These are phyloP conservation scores for Lonicera japonica DNA, from an alignment of 129 eudicot genomes.

Conservation along the genomic window DNA sequence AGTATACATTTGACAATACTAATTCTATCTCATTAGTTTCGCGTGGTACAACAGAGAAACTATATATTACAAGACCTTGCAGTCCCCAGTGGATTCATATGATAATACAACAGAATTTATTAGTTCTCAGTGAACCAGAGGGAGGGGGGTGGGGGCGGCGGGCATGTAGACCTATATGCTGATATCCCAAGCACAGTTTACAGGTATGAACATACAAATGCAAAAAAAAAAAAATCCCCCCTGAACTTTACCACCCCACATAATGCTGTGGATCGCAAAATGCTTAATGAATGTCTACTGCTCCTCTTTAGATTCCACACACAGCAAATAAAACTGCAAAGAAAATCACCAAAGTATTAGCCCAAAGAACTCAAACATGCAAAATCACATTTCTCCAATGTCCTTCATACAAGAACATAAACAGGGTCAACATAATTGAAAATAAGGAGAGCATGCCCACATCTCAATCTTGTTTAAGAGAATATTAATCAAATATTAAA, in stretches of 20 bases:
- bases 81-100: not conserved
- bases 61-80: not conserved
- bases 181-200: not conserved
- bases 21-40: too few relatives aligned
- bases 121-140: not conserved
- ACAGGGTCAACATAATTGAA: too few relatives aligned
- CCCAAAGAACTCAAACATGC: not conserved
- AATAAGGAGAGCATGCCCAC: too few relatives aligned
- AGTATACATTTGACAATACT: too few relatives aligned
- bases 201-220: not conserved
- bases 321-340: constrained; percentile 35
- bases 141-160: not conserved
- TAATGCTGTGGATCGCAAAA: not conserved
- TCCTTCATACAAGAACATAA: not conserved
- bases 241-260: not conserved
- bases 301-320: constrained; percentile 19
- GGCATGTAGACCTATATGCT: not conserved
- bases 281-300: not conserved
- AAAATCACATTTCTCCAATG: not conserved
- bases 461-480: too few relatives aligned
- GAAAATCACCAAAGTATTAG: constrained; percentile 1
- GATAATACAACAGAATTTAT: not conserved
- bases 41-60: not conserved
- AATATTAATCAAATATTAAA: too few relatives aligned
- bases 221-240: not conserved